A percentile compares a stretch with the other conserved stretches of the same genome.
Evolutionary conservation across 768 basidiomycete genomes (phyloP).

Genomic region (Boletus rubroflammeus): DNA sequence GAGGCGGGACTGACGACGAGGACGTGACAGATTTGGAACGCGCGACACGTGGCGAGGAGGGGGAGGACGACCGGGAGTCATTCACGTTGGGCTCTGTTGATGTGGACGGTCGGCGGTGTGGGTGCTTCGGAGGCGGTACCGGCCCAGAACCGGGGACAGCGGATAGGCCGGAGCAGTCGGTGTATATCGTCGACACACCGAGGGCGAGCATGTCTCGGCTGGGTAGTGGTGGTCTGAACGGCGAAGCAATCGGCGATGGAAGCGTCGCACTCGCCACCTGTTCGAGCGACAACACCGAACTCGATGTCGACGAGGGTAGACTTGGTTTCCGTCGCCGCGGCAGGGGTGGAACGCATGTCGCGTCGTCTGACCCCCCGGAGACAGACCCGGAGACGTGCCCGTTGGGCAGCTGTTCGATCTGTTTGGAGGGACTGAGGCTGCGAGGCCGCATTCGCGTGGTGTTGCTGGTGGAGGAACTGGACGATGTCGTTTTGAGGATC

Average conservation of each 20-base stretch:
- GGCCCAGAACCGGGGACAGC: conserved; percentile 26
- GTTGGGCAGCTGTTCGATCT: neutral
- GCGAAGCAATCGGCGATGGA: conserved; percentile 5
- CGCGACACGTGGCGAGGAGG: conserved; percentile 38
- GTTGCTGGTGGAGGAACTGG: conserved; percentile 16
- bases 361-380: conserved; percentile 20
- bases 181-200: conserved; percentile 2
- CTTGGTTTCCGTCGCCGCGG: conserved; percentile 37
- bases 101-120: conserved; percentile 42
- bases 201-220: conserved; percentile 15
- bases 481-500: conserved; percentile 63
- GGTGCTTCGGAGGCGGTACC: conserved; percentile 50
- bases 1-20: conserved; percentile 37
- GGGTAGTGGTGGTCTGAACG: conserved; percentile 25
- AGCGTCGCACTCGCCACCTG: conserved; percentile 40
- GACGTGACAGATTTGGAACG: conserved; percentile 53
- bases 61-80: conserved; percentile 26
- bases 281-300: conserved; percentile 37
- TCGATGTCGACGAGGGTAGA: conserved; percentile 32
- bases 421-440: conserved; percentile 32
- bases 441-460: conserved; percentile 25
- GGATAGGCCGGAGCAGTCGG: neutral
- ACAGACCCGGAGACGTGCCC: neutral
- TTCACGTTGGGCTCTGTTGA: conserved; percentile 21
- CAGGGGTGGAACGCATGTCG: conserved; percentile 29